Conservation (phyloP, 2,329 filamentous ascomycete genomes). For the Cercospora zeae-maydis region DNA sequence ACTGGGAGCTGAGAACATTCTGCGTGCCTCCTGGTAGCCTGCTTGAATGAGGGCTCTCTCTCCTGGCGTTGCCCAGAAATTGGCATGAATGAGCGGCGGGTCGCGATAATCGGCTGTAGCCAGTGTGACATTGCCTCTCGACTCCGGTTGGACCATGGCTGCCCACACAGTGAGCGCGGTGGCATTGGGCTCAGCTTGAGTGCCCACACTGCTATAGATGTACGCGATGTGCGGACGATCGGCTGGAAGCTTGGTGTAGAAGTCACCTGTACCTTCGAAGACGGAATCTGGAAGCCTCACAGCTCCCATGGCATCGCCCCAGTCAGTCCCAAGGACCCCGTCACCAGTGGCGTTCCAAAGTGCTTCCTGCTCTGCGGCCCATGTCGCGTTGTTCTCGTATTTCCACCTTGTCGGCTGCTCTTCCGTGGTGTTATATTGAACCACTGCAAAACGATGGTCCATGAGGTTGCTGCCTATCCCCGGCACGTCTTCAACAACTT, state of each 20-base stretch:
- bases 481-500: conserved; percentile 53
- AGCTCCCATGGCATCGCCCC: conserved; percentile 35
- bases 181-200: background rate
- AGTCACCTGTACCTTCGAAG: background rate
- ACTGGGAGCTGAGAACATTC: background rate
- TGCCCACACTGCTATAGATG: background rate
- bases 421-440: conserved; percentile 32
- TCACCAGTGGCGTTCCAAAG: conserved; percentile 48
- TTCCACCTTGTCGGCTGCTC: background rate
- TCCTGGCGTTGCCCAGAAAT: conserved; percentile 46
- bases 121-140: conserved; percentile 40
- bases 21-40: conserved; percentile 9
- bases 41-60: conserved; percentile 13
- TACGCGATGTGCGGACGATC: conserved; percentile 14
- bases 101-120: conserved; percentile 59
- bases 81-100: conserved; percentile 59
- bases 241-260: background rate
- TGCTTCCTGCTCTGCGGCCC: conserved; percentile 7
- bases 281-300: conserved; percentile 30
- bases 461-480: conserved; percentile 13
- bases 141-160: conserved; percentile 51
- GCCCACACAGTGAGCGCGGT: conserved; percentile 8
- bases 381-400: conserved; percentile 6
- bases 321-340: conserved; percentile 45
- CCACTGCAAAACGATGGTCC: conserved; percentile 29